Conservation (phyloP, 306 rosid species). For the Myrica gale region DNA sequence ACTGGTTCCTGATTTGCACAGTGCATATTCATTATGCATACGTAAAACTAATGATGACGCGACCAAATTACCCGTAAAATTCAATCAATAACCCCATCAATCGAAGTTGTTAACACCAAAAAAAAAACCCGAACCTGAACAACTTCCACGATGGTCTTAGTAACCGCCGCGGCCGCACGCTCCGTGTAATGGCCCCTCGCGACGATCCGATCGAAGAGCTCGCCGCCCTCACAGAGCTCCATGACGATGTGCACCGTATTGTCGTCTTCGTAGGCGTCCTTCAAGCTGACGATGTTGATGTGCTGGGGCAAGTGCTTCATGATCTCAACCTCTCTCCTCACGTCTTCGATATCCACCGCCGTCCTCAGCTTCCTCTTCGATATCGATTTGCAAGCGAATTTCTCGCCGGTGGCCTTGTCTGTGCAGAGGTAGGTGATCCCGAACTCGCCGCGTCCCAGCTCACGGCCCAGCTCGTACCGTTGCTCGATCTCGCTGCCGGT, state of each 20-base stretch:
- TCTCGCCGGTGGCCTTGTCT: slow-evolving; percentile 52
- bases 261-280: slow-evolving; percentile 85
- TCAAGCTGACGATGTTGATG: slow-evolving; percentile 65
- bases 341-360: slow-evolving; percentile 76
- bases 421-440: slow-evolving; percentile 86
- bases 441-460: slow-evolving; percentile 93
- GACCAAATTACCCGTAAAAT: background rate
- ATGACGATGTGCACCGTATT: slow-evolving; percentile 88
- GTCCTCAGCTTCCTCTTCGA: slow-evolving; percentile 89
- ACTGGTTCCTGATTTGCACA: background rate
- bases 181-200: slow-evolving; percentile 93
- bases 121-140: slow-evolving; percentile 66
- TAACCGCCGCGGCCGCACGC: slow-evolving; percentile 87
- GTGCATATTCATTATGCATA: background rate
- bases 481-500: slow-evolving; percentile 74
- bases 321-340: slow-evolving; percentile 91
- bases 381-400: slow-evolving; percentile 77
- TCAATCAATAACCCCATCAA: background rate
- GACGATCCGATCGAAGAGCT: slow-evolving; percentile 88
- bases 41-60: no score
- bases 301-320: slow-evolving; percentile 73
- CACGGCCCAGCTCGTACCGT: slow-evolving; percentile 67
- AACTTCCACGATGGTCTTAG: slow-evolving; percentile 86
- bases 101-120: background rate
- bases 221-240: slow-evolving; percentile 99